Base-by-base conservation (phyloP, 164 flowering plant genomes). In the Saururus chinensis region DNA sequence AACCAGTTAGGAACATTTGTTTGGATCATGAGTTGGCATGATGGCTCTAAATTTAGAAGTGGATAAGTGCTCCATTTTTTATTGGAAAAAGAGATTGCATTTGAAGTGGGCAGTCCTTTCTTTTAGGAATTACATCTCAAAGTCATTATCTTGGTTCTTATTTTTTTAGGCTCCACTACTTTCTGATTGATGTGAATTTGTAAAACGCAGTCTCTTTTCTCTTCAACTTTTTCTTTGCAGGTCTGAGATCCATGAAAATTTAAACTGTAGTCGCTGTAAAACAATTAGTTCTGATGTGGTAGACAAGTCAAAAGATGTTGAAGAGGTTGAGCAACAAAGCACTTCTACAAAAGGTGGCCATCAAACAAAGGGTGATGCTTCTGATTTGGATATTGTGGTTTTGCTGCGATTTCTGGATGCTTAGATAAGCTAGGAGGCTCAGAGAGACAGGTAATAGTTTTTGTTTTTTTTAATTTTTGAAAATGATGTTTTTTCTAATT, bases 211-310 rank as follows among this genome's bases (percentile, higher is more conserved):
- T 19, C 12, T 2, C 20, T n/a, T 51, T 25, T n/a, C 4, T 3
- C 25, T 52, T 60, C 2, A 45, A 41, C 52, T 19, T 61, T n/a
- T 17, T 40, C 42, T 61, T 59, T 22, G 51, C 61, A 91, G 99
- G 77, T 95, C 96, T 61, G 95, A 88, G 66, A 89, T 95, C 61
- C 99, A 91, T 80, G 92, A 87, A 62, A 88, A 87, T 25, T 84
- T 95, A 91, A 79, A 81, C 70, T 95, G 97, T 77, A 57, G 19
- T 16, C 97, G 96, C 35, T 90, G 99, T 71, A 75, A 75, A 65
- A 64, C 53, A n/a, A 21, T 59, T 72, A 71, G 65, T 42, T 61
- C 49, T 20, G 60, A 54, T 53, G 56, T 40, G 6, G 71, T 55
- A 6, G 63, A 64, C 60, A 53, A 37, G 37, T 62, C 54, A 54